Evolutionary conservation across 2,329 filamentous ascomycete species (phyloP), one percentile per base, ranked within the genome.

Genomic region (Monosporascus cannonballus): DNA sequence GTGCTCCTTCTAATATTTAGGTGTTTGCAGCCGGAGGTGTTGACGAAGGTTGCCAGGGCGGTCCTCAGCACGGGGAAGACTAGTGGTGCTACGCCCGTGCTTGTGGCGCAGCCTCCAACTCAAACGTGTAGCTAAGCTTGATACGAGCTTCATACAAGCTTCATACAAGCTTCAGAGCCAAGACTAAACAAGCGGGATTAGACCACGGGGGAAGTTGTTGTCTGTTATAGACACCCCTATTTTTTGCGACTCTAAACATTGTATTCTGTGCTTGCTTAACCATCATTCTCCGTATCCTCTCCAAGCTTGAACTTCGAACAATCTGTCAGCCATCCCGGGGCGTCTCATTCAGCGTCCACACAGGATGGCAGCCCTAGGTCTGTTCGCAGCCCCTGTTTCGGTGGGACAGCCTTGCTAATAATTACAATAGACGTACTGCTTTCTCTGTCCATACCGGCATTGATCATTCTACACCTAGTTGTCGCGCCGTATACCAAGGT

Each of bases 401-500:
- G 41, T 15, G 39, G 46, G 18, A 6, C 22, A 5, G 20, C 38
- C 9, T 14, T 34, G 20, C 51, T 56, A 52, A 59, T 30, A 30
- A 42, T 45, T 4, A 44, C 41, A 42, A n/a, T 67, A 79, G 79
- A 82, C 60, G 59, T 68, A 27, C 53, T 76, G 17, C 64, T 86
- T 41, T 68, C 73, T 50, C 65, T 84, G 57, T 71, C 85, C 48
- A 75, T 91, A 53, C 87, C 89, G 1, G 68, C 76, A 2, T 67
- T 86, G 36, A 76, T 89, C 61, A 68, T 88, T 54, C 51, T 87
- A 51, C 89, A 96, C 69, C 82, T 96, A 51, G 65, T 84, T 56
- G 68, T 84, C 24, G 84, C 92, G 11, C 94, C 94, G 1, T 93
- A 95, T 74, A 96, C 92, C 53, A 99, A 99, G 71, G 94, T 99